Percentiles rank a stretch among this genome's conserved stretches.
These are phyloP conservation scores for Penicillium pancosmium DNA, from an alignment of 495 filamentous ascomycete genomes.

Conservation along the genomic window DNA sequence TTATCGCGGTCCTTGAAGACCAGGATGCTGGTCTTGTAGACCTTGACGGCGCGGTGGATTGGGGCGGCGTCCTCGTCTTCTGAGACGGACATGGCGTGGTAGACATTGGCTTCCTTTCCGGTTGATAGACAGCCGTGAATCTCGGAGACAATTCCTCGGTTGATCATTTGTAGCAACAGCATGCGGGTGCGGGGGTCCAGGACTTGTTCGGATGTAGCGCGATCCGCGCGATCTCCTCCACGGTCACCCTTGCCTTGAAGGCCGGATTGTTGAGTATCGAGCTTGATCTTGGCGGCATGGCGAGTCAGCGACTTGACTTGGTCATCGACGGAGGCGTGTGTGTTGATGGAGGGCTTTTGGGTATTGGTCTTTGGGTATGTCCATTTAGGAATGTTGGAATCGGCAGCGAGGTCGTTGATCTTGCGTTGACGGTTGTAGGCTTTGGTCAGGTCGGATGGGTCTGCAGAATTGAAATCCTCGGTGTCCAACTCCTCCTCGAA, in stretches of 20 bases:
- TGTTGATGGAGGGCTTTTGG: slow-evolving; percentile 83
- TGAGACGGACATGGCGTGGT: slow-evolving; percentile 68
- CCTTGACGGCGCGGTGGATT: slow-evolving; percentile 83
- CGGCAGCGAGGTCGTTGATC: slow-evolving; percentile 58
- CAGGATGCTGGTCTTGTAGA: slow-evolving; percentile 96
- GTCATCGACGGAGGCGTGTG: slow-evolving; percentile 77
- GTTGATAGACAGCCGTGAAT: slow-evolving; percentile 92
- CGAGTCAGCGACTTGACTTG: slow-evolving; percentile 80
- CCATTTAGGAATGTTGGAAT: slow-evolving; percentile 57
- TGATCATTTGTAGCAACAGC: slow-evolving; percentile 95
- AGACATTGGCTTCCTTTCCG: slow-evolving; percentile 97
- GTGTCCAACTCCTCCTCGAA: slow-evolving; percentile 59
- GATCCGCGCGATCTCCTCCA: slow-evolving; percentile 78
- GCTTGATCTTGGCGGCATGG: slow-evolving; percentile 86
- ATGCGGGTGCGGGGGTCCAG: slow-evolving; percentile 91
- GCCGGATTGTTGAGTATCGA: slow-evolving; percentile 67
- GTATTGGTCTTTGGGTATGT: slow-evolving; percentile 74
- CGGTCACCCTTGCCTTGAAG: slow-evolving; percentile 52
- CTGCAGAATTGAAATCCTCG: slow-evolving; percentile 59
- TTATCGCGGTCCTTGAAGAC: slow-evolving; percentile 97
- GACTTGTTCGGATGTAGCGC: slow-evolving; percentile 91
- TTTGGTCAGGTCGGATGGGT: slow-evolving; percentile 76
- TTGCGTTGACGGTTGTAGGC: slow-evolving; percentile 85
- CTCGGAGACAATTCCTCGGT: slow-evolving; percentile 76
- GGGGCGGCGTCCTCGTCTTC: slow-evolving; percentile 45